Evolutionary conservation across 768 basidiomycete species (phyloP), one percentile per base, ranked within the genome.

Genomic region (Leccinum obscurum): DNA sequence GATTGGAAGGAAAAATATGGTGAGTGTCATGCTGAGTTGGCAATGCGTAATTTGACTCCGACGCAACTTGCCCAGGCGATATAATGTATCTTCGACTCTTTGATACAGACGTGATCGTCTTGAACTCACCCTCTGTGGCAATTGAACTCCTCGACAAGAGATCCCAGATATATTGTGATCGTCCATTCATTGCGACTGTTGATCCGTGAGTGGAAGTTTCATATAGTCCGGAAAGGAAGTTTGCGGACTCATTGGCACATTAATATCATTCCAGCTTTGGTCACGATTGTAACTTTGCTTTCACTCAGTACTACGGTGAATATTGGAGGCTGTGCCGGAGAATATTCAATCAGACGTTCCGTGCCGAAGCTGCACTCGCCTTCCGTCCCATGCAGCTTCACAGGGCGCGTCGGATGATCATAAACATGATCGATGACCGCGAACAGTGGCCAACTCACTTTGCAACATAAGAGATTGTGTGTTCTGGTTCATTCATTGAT

Each of bases 301-400:
- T 55, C 15, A 6, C 14, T 6, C 32, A 14, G 8, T 53, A 53
- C 13, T 26, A 26, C 1, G 50, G 50, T 28, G 50, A 51, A 15
- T 26, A 51, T 9, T 30, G 26, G 50, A 51, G 50, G 15, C 14
- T 30, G 50, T 66, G 66, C 15, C 62, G 66, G 26, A 56, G 64
- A 20, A 67, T 67, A 44, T 61, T 67, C 14, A 64, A 64, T 39
- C 60, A 67, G 22, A 66, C 66, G 6, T 66, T 66, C 50, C 58
- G 53, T 28, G 59, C 62, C 2, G 48, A 60, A 1, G 57, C 61
- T 3, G n/a, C 46, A 1, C 17, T 49, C 10, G n/a, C 34, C 7
- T 64, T 67, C 55, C 65, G 56, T 5, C 61, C 66, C 7, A 62
- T 60, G 55, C 66, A 67, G 28, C 62, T 67, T 11, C 51, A 52